phyloP scores from a whole-genome alignment of 495 filamentous ascomycete genomes.

The Penicillium dipodomyicola region DNA sequence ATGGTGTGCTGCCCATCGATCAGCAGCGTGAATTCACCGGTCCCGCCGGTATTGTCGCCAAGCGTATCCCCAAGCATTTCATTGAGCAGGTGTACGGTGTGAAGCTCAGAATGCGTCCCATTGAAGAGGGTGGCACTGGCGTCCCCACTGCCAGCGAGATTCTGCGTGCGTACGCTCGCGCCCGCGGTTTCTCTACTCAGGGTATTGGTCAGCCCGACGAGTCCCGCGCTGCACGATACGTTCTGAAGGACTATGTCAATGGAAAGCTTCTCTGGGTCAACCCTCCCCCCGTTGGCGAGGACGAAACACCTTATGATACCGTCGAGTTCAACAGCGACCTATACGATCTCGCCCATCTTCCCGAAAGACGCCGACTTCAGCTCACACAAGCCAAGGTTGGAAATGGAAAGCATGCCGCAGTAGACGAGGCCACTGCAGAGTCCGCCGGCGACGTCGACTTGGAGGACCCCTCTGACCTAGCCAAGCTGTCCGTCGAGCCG shows the following conservation, averaged over 20 bases:
- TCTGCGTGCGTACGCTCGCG: constrained; percentile 79
- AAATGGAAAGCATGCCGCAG: constrained; percentile 45
- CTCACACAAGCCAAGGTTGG: constrained; percentile 52
- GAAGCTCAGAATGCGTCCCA: constrained; percentile 73
- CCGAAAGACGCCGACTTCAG: constrained; percentile 61
- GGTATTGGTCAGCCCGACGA: constrained; percentile 91
- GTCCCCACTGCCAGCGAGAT: constrained; percentile 85
- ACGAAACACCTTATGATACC: constrained; percentile 61
- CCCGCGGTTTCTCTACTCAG: constrained; percentile 82
- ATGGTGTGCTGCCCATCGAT: constrained; percentile 94
- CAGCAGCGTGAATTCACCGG: constrained; percentile 94
- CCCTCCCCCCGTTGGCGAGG: constrained; percentile 63
- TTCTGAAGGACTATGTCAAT: constrained; percentile 97
- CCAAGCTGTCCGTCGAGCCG: constrained; percentile 23
- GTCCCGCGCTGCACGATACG: constrained; percentile 81
- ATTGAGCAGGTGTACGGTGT: constrained; percentile 92
- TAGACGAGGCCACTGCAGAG: constrained; percentile 20
- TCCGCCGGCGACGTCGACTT: constrained; percentile 44
- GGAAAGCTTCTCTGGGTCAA: constrained; percentile 92
- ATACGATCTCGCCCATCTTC: constrained; percentile 76
- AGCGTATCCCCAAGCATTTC: constrained; percentile 86
- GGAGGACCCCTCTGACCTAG: constrained; percentile 19
- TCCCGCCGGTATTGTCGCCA: constrained; percentile 80
- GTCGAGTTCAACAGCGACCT: constrained; percentile 83
- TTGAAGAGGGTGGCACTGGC: constrained; percentile 93